Conservation (phyloP, 2,329 filamentous ascomycete species). For the Didymella pomorum region DNA sequence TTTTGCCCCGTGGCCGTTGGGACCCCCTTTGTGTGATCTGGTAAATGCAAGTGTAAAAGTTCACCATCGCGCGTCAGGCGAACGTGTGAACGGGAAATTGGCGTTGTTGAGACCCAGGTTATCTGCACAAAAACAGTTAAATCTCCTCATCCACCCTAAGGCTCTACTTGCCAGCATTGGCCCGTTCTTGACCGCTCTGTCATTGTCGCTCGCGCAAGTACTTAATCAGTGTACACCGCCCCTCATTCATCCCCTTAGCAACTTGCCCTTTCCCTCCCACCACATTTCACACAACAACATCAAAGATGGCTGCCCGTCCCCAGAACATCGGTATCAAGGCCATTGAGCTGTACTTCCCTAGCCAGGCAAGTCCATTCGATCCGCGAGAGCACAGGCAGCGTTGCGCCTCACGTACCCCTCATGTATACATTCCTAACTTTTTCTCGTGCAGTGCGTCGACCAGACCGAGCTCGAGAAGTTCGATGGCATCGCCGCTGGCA, state of each 20-base stretch:
- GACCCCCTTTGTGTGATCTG: slow-evolving; percentile 4
- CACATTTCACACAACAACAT: slow-evolving; percentile 23
- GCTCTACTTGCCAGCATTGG: slow-evolving; percentile 38
- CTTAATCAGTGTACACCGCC: slow-evolving; percentile 48
- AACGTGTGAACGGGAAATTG: slow-evolving; percentile 32
- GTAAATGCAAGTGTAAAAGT: slow-evolving; percentile 20
- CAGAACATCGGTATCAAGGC: slow-evolving; percentile 63
- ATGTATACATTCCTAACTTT: slow-evolving; percentile 23
- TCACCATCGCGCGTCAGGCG: slow-evolving; percentile 11
- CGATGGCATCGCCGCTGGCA: slow-evolving; percentile 61
- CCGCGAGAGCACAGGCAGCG: slow-evolving; percentile 4
- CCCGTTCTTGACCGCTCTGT: slow-evolving; percentile 49
- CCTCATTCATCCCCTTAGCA: slow-evolving; percentile 26
- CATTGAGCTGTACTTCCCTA: slow-evolving; percentile 64
- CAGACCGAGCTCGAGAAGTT: slow-evolving; percentile 63
- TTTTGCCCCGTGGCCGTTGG: background rate
- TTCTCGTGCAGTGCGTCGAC: slow-evolving; percentile 58
- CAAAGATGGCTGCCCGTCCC: slow-evolving; percentile 56
- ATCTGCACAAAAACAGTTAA: slow-evolving; percentile 38
- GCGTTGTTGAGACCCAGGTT: slow-evolving; percentile 38
- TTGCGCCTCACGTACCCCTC: slow-evolving; percentile 21
- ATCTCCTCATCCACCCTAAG: slow-evolving; percentile 28
- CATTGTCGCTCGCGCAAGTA: slow-evolving; percentile 41
- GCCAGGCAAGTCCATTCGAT: slow-evolving; percentile 54
- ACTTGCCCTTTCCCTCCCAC: slow-evolving; percentile 29